Evolutionary conservation across 1,284 basidiomycete genomes (phyloP).

Genomic region (Tilletia walkeri): DNA sequence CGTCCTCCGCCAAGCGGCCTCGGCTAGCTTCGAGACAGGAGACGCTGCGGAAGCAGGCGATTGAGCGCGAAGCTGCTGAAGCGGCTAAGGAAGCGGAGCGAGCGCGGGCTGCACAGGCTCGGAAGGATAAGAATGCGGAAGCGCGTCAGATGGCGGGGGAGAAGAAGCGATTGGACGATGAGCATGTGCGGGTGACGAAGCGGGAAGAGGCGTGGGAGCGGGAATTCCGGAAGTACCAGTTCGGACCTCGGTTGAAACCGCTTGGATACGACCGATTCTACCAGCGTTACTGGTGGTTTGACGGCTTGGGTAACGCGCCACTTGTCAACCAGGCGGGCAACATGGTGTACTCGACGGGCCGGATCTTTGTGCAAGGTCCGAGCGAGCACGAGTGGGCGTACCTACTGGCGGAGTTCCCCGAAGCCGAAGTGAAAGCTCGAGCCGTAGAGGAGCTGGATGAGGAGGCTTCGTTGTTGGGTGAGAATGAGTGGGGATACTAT

Average conservation of each 20-base stretch:
- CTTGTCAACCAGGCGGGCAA: conserved; percentile 64
- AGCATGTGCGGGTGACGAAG: conserved; percentile 73
- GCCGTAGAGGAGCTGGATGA: conserved; percentile 64
- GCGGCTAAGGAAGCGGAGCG: conserved; percentile 28
- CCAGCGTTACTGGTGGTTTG: conserved; percentile 97
- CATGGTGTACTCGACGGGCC: conserved; percentile 75
- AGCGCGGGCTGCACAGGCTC: conserved; percentile 35
- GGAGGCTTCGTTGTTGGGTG: conserved; percentile 73
- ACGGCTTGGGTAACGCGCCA: conserved; percentile 83
- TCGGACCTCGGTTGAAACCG: conserved; percentile 78
- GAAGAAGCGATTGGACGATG: conserved; percentile 62
- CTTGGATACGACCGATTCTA: conserved; percentile 88
- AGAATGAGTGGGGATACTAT: conserved; percentile 82
- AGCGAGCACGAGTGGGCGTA: conserved; percentile 66
- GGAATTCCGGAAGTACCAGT: conserved; percentile 83
- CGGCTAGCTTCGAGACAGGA: conserved; percentile 39
- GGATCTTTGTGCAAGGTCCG: conserved; percentile 85
- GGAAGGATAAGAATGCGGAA: conserved; percentile 39
- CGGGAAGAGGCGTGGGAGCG: conserved; percentile 83
- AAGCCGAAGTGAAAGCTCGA: conserved; percentile 57
- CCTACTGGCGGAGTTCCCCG: conserved; percentile 64
- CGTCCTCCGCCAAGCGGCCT: background rate
- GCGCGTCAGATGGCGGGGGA: conserved; percentile 42
- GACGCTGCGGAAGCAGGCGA: conserved; percentile 47
- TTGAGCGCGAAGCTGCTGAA: conserved; percentile 43